phyloP scores from a whole-genome alignment of 2,329 filamentous ascomycete genomes.

The Aspergillus fischeri region DNA sequence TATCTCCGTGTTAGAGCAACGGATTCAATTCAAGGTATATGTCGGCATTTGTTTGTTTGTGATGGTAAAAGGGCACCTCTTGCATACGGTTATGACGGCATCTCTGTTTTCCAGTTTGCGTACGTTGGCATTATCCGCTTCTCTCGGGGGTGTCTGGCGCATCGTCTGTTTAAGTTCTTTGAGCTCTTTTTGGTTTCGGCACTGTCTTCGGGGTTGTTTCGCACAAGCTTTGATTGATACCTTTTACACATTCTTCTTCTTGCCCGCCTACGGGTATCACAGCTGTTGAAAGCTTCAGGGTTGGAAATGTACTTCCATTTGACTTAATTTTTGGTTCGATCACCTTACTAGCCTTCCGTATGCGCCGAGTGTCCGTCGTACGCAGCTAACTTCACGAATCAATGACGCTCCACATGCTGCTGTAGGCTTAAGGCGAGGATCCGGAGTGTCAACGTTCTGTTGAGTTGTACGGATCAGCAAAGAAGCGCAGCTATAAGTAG shows the following conservation, averaged over 20 bases:
- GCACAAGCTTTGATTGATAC: conserved; percentile 29
- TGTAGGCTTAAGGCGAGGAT: background rate
- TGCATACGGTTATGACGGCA: conserved; percentile 39
- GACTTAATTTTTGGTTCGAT: conserved; percentile 21
- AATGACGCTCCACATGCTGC: background rate
- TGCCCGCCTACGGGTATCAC: conserved; percentile 19
- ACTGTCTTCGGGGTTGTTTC: conserved; percentile 22
- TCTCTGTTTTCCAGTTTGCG: conserved; percentile 30
- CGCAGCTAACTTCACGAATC: conserved; percentile 3
- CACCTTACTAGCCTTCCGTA: conserved; percentile 15
- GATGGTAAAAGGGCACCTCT: conserved; percentile 36
- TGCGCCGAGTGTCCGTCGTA: background rate
- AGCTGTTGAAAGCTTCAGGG: conserved; percentile 26
- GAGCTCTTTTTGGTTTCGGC: conserved; percentile 15
- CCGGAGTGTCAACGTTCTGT: background rate
- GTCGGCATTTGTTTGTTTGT: conserved; percentile 40
- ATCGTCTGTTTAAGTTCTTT: conserved; percentile 19
- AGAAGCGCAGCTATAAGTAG: background rate
- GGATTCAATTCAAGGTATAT: conserved; percentile 34
- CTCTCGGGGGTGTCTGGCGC: conserved; percentile 33
- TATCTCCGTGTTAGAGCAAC: conserved; percentile 17
- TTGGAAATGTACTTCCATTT: conserved; percentile 18
- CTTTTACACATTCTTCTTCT: conserved; percentile 23
- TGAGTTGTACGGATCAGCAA: background rate
- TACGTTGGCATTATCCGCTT: conserved; percentile 33